Conservation (phyloP, 148 eudicot species). For the Amaranthus cruentus region DNA sequence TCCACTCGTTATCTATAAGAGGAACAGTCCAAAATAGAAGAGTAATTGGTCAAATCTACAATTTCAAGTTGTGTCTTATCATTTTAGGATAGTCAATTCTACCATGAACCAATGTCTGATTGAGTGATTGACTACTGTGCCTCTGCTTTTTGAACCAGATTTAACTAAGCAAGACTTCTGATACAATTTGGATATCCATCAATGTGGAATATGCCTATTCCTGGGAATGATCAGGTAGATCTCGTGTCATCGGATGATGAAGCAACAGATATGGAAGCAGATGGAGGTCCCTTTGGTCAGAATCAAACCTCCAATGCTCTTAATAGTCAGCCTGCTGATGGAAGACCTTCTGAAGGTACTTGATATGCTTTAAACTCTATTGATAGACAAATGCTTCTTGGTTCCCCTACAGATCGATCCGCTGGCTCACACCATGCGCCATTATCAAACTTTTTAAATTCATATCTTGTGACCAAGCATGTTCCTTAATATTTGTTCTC, state of each 20-base stretch:
- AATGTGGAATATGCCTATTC: slow-evolving; percentile 31
- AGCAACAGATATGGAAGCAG: slow-evolving; percentile 32
- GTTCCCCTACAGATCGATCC: background rate
- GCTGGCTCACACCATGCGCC: too few relatives aligned
- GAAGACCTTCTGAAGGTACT: slow-evolving; percentile 32
- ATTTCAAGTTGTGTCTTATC: background rate
- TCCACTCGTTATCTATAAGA: background rate
- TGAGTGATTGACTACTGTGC: slow-evolving; percentile 1
- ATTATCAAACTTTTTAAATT: too few relatives aligned
- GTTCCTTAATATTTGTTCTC: too few relatives aligned
- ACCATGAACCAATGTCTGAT: background rate
- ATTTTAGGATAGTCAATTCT: background rate
- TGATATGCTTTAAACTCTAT: background rate
- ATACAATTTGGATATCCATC: slow-evolving; percentile 7
- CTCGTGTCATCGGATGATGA: slow-evolving; percentile 53
- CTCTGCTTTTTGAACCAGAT: slow-evolving; percentile 15
- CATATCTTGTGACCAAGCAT: too few relatives aligned
- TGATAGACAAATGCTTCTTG: background rate
- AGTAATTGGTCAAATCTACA: background rate
- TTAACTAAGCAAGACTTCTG: slow-evolving; percentile 4
- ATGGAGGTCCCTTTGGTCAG: slow-evolving; percentile 21
- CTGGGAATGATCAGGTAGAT: slow-evolving; percentile 40
- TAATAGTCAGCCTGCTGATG: slow-evolving; percentile 27
- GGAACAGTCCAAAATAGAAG: background rate
- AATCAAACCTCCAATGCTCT: slow-evolving; percentile 9